phyloP scores from a whole-genome alignment of 2,329 filamentous ascomycete genomes.

The Clonostachys chloroleuca region DNA sequence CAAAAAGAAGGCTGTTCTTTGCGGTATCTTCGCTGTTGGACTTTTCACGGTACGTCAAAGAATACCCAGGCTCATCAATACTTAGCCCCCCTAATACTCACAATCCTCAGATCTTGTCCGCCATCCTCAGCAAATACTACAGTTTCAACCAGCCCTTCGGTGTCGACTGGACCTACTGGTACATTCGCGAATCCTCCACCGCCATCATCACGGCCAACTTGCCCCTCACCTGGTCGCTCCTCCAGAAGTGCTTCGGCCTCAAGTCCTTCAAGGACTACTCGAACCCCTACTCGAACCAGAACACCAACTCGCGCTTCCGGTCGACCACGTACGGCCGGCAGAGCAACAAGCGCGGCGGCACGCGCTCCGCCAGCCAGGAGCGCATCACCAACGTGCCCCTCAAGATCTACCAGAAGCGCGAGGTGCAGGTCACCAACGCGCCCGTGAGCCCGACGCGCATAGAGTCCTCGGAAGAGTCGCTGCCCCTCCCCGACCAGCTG shows the following conservation, averaged over 20 bases:
- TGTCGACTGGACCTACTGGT: conserved; percentile 34
- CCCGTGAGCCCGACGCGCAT: not conserved
- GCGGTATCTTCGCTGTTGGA: conserved; percentile 35
- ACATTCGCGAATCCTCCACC: conserved; percentile 38
- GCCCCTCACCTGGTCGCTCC: conserved; percentile 34
- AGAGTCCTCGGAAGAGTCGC: conserved; percentile 1
- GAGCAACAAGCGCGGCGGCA: not conserved
- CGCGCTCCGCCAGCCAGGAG: conserved; percentile 1
- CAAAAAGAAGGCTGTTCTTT: conserved; percentile 47
- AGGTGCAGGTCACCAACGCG: conserved; percentile 3
- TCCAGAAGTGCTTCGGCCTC: conserved; percentile 28
- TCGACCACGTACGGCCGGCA: not conserved
- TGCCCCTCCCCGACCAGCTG: not conserved
- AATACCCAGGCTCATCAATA: not conserved
- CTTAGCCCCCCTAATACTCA: not conserved
- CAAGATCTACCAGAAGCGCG: conserved; percentile 11
- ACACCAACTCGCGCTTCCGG: conserved; percentile 1
- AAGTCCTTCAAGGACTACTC: conserved; percentile 14
- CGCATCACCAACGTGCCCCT: conserved; percentile 14
- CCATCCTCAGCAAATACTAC: conserved; percentile 40
- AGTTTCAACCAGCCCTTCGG: conserved; percentile 32
- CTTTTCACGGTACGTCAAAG: conserved; percentile 31
- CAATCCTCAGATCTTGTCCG: conserved; percentile 36
- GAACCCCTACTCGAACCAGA: conserved; percentile 3
- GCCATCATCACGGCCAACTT: conserved; percentile 38